Evolutionary conservation across 2,329 filamentous ascomycete genomes (phyloP).

Genomic region (Ophiostoma australiae): DNA sequence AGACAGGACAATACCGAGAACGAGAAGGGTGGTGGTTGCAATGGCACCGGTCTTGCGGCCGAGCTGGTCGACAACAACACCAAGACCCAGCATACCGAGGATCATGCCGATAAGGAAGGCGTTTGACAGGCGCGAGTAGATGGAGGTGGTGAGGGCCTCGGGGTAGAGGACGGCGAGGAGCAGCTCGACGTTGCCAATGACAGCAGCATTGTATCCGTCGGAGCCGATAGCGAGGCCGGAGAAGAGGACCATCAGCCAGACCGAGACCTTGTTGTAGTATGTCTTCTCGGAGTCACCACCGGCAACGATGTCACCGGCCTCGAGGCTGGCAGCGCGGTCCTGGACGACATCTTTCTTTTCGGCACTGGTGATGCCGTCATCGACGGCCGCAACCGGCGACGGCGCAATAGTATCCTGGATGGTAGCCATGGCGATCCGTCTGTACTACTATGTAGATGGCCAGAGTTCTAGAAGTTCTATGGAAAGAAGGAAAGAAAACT

Average conservation of each 20-base stretch:
- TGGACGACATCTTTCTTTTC: conserved; percentile 12
- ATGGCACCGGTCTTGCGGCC: conserved; percentile 48
- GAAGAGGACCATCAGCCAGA: conserved; percentile 15
- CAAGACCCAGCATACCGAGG: conserved; percentile 52
- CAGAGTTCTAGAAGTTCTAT: not conserved
- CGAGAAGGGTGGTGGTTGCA: conserved; percentile 42
- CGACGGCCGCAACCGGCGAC: not conserved
- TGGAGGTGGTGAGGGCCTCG: conserved; percentile 39
- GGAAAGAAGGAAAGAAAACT: not conserved
- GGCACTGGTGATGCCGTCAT: not conserved
- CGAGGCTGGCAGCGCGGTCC: not conserved
- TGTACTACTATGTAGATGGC: not conserved
- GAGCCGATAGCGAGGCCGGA: conserved; percentile 14
- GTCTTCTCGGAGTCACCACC: conserved; percentile 5
- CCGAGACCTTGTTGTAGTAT: conserved; percentile 13
- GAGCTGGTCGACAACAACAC: conserved; percentile 45
- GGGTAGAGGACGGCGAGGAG: conserved; percentile 41
- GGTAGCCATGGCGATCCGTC: conserved; percentile 10
- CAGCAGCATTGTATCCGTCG: conserved; percentile 23
- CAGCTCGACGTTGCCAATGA: conserved; percentile 44
- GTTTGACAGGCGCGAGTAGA: conserved; percentile 51
- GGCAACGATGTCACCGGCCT: not conserved
- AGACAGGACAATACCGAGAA: conserved; percentile 42
- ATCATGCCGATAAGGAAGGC: conserved; percentile 53
- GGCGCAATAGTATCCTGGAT: conserved; percentile 10